Base-by-base conservation (phyloP, 306 rosid genomes). In the Cicer judaicum region DNA sequence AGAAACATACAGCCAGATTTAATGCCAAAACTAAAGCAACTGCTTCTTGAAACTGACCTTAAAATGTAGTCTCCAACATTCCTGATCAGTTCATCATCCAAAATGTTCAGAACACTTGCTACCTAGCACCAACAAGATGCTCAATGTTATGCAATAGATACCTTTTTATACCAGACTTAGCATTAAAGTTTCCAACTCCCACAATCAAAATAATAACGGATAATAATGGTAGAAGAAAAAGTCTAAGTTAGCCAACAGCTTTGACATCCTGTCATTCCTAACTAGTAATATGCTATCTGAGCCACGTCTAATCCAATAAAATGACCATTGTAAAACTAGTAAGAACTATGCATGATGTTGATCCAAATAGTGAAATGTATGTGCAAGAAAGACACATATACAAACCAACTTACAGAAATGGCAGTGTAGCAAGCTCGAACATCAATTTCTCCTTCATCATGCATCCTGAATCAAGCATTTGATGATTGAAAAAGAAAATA, bases 371-470 rank as follows among this genome's bases (percentile, higher is more conserved):
- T 44, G 75, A 36, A 54, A 61, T 36, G n/a, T 14, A 8, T 50
- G 42, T 36, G 34, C 53, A 34, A 75, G 6, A 62, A 65, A 53
- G 40, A 14, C 48, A 74, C 5, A 24, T 47, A 68, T 55, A 56
- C 36, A 77, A 52, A 80, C 57, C 38, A 81, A 87, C 94, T 86
- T 85, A 91, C 98, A 79, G 98, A 91, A 76, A 93, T 87, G 56
- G 98, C 97, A 80, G 97, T 93, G 88, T 93, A 93, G 90, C 92
- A 88, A 72, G 97, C 97, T 56, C 98, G 93, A 38, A 86, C 91
- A 67, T 93, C 98, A 67, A 90, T 86, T 87, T 93, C 98, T 75
- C 97, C 98, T 41, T 76, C 91, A 79, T 88, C 89, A 72, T 93
- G 98, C 97, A 91, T 91, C 82, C 98, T 93, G 68, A 64, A 36